These are phyloP conservation scores for Wolfiporia cocos DNA, from an alignment of 1,284 basidiomycete genomes.

Conservation along the genomic window DNA sequence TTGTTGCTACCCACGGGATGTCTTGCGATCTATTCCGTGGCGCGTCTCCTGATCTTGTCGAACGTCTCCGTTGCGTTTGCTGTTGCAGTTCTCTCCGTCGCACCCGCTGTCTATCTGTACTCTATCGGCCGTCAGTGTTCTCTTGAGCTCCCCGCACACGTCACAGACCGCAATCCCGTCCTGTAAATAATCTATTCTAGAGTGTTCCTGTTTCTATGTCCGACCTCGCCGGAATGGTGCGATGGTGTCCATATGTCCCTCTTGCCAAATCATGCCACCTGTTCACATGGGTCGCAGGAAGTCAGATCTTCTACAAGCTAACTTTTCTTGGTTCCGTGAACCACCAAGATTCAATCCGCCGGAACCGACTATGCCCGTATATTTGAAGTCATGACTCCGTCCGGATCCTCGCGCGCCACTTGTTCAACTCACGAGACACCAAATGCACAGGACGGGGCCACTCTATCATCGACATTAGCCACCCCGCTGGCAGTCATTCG, in stretches of 20 bases:
- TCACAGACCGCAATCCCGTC: too few species aligned
- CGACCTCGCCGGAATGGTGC: too few species aligned
- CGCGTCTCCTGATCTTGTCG: not conserved
- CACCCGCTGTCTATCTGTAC: too few species aligned
- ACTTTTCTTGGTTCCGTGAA: not conserved
- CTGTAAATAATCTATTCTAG: too few species aligned
- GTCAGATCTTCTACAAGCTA: not conserved
- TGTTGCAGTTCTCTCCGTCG: not conserved
- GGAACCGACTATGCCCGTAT: conserved; percentile 2
- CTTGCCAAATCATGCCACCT: not conserved
- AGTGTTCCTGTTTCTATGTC: too few species aligned
- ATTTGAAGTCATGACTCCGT: not conserved
- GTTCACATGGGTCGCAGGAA: not conserved
- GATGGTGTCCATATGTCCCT: not conserved
- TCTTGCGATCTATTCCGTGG: not conserved
- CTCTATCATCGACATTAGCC: too few species aligned
- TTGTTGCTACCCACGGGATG: not conserved
- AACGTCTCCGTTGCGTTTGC: not conserved
- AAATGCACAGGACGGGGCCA: too few species aligned
- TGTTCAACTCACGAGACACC: too few species aligned
- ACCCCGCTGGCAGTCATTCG: too few species aligned
- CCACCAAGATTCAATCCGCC: not conserved
- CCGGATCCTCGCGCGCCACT: too few species aligned
- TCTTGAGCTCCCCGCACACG: not conserved
- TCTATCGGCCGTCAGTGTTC: not conserved